Evolutionary conservation across 2,329 filamentous ascomycete species (phyloP), one percentile per base, ranked within the genome.

Genomic region (Arachnomyces sp.): DNA sequence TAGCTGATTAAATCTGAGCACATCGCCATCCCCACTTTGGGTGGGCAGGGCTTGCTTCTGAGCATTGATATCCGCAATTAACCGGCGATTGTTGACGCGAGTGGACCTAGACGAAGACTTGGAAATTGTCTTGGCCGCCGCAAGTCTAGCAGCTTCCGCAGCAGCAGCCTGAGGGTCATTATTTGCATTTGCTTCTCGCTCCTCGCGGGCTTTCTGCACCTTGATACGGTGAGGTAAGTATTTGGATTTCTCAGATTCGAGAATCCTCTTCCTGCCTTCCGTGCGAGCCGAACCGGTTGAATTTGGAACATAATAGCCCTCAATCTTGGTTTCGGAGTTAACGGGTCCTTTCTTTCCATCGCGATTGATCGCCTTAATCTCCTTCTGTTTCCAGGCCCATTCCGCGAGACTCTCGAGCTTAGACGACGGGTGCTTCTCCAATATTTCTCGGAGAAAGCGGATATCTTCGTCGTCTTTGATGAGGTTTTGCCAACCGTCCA

Each of bases 191-290:
- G 63, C 80, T 62, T 95, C 84, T n/a, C 88, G 84, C 62, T 92
- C 88, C 62, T 95, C 89, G 38, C 89, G 80, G 16, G 84, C 86
- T 65, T 84, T 92, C 61, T 92, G 86, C 14, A 98, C 87, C 57
- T 93, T 94, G 67, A 98, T 92, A 49, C 94, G 89, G 70, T 98
- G 92, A 31, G 92, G 92, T 6, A 98, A 75, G 59, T 98, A 98
- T 59, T 95, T 95, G 18, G 89, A 95, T 69, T 98, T 98, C 62
- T 98, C 92, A 0, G 87, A 86, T 61, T 98, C 93, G 46, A 94
- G 75, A 42, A 98, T 96, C 71, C 90, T 94, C 70, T 93, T 90
- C 54, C 88, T 81, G 18, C 88, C 89, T 66, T 98, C 89, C 0
- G 92, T 95, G 42, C 92, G 79, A 42, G 92, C 92, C 52, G 80